Evolutionary conservation across 2,329 filamentous ascomycete genomes (phyloP).

Genomic region (Epichloe sp.): DNA sequence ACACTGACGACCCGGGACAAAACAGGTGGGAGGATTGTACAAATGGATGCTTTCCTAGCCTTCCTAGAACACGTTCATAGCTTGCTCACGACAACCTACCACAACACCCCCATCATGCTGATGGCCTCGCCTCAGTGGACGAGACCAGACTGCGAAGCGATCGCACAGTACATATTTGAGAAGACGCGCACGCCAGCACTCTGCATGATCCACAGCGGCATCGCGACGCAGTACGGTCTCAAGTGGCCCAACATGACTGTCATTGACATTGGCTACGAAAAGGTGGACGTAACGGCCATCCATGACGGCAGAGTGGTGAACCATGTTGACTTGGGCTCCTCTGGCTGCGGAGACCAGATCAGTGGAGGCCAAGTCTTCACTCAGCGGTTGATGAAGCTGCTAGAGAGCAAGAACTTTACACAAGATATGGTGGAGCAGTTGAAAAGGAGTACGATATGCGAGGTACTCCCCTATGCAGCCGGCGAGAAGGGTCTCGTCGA

Average conservation of each 20-base stretch:
- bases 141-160: conserved; percentile 68
- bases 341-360: conserved; percentile 30
- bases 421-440: conserved; percentile 58
- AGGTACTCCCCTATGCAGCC: conserved; percentile 46
- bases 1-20: not conserved
- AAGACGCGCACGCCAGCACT: conserved; percentile 92
- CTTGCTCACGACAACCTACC: conserved; percentile 78
- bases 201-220: conserved; percentile 75
- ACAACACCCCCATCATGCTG: conserved; percentile 90
- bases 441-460: conserved; percentile 53
- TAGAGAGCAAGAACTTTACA: conserved; percentile 46
- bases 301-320: conserved; percentile 65
- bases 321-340: conserved; percentile 50
- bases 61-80: conserved; percentile 87
- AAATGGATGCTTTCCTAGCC: conserved; percentile 89
- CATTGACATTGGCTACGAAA: conserved; percentile 81
- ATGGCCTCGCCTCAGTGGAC: conserved; percentile 87
- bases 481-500: conserved; percentile 33
- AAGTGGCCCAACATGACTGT: conserved; percentile 66
- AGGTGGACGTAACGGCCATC: conserved; percentile 85
- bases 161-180: conserved; percentile 93
- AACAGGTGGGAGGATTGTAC: conserved; percentile 65
- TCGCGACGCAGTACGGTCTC: conserved; percentile 77
- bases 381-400: conserved; percentile 51
- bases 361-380: conserved; percentile 88